Evolutionary conservation across 1,139 yeast genomes (phyloP), one percentile per base, ranked within the genome.

Genomic region (Yamadazyma friedrichii): DNA sequence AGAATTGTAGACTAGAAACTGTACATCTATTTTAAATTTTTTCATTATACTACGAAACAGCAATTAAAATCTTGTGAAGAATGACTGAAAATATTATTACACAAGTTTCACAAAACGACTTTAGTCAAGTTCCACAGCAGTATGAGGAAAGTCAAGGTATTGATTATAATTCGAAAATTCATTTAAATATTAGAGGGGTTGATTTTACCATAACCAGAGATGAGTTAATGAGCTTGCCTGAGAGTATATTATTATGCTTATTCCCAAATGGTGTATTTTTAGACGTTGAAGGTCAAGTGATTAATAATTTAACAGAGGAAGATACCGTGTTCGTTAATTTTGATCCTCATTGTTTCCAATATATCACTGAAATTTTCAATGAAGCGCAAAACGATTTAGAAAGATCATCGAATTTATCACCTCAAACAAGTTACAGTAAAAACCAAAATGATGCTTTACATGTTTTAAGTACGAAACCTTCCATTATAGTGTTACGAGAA

Each of bases 231-330:
- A 81, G 91, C 42, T 69, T 93, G 40, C 98, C 98, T 1, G 98
- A 94, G 61, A 82, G 93, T 48, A 82, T 94, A 26, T 68, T 94
- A 46, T 75, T 91, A 42, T 88, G 97, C 51, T 65, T 88, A 41
- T 94, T 82, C 62, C 96, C 98, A 12, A 87, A 88, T 50, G 97
- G 98, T 29, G 91, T 89, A 6, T 84, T 87, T 57, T 74, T 87
- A 44, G 94, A 88, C 58, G 73, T 74, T 42, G 65, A 78, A 40
- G 95, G 94, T 3, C 82, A 80, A 44, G 84, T 84, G n/a, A 84
- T 86, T 42, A 76, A 86, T 33, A 84, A 84, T 50, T 64, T 85
- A 54, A 82, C 93, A 0, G 91, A 86, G 49, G 82, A 82, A 10
- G 94, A 86, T 59, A 69, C 82, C 28, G 93, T 86, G 9, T 79